phyloP scores from a whole-genome alignment of 1,139 yeast species.

The Saccharomycopsis hybrid region DNA sequence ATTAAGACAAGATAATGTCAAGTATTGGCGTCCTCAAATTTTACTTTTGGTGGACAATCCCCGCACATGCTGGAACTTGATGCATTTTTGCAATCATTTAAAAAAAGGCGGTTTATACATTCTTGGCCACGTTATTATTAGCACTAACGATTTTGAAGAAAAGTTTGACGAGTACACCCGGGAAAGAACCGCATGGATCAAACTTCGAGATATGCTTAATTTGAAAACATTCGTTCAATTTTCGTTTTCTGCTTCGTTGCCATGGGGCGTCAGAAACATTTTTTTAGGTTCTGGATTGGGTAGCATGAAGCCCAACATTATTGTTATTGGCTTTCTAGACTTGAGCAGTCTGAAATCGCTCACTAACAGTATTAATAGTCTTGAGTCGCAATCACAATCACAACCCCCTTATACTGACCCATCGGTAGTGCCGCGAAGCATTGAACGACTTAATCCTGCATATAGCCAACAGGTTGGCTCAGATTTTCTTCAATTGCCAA shows the following conservation, averaged over 20 bases:
- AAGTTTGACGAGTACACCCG: constrained; percentile 61
- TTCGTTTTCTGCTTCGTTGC: constrained; percentile 76
- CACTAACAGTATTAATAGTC: constrained; percentile 6
- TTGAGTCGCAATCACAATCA: constrained; percentile 6
- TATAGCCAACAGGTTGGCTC: constrained; percentile 26
- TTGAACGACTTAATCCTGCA: constrained; percentile 21
- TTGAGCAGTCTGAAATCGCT: constrained; percentile 26
- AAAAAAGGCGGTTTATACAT: constrained; percentile 93
- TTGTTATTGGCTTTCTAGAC: constrained; percentile 84
- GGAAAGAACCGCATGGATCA: constrained; percentile 77
- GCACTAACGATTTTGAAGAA: constrained; percentile 42
- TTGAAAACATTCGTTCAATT: constrained; percentile 93
- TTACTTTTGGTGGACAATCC: constrained; percentile 85
- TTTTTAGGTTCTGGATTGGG: constrained; percentile 91
- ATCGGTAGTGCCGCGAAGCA: constrained; percentile 5
- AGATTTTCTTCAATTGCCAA: constrained; percentile 48
- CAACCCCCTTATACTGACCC: neutral
- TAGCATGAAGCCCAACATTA: constrained; percentile 94
- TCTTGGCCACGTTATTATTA: constrained; percentile 80
- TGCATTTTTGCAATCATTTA: constrained; percentile 88
- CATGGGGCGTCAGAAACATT: constrained; percentile 96
- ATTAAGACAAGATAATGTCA: constrained; percentile 83
- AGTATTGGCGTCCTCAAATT: constrained; percentile 91
- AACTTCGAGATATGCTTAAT: constrained; percentile 66
- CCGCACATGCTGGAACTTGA: constrained; percentile 81